phyloP scores from a whole-genome alignment of 2,329 filamentous ascomycete genomes.

The Aspergillus carbonarius region DNA sequence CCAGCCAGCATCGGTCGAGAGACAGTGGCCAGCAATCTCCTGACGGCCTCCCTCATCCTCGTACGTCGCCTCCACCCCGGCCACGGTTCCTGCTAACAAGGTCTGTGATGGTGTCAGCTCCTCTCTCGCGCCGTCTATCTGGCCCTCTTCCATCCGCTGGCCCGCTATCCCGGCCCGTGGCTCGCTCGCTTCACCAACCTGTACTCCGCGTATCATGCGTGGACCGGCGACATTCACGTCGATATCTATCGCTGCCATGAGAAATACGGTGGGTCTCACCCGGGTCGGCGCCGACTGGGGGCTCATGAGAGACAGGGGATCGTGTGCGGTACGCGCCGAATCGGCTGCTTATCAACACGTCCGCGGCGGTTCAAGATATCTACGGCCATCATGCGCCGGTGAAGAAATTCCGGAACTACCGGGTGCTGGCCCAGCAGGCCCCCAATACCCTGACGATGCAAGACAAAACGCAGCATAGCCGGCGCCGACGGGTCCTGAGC shows the following conservation, averaged over 20 bases:
- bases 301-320: neutral
- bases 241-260: conserved; percentile 37
- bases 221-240: conserved; percentile 36
- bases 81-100: neutral
- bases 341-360: neutral
- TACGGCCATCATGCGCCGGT: neutral
- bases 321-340: neutral
- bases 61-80: neutral
- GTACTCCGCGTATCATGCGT: conserved; percentile 27
- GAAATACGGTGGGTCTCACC: conserved; percentile 30
- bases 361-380: neutral
- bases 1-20: too few species aligned
- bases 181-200: conserved; percentile 10
- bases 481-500: neutral
- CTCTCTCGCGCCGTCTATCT: neutral
- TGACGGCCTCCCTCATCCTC: neutral
- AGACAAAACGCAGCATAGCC: neutral
- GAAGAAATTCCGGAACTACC: neutral
- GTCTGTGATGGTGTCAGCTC: neutral
- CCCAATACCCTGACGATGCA: neutral
- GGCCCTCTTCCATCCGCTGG: neutral
- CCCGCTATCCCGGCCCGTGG: conserved; percentile 12
- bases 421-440: neutral
- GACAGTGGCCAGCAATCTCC: neutral
- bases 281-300: neutral